phyloP scores from a whole-genome alignment of 805 yeast species.

The Brettanomyces custersianus region DNA sequence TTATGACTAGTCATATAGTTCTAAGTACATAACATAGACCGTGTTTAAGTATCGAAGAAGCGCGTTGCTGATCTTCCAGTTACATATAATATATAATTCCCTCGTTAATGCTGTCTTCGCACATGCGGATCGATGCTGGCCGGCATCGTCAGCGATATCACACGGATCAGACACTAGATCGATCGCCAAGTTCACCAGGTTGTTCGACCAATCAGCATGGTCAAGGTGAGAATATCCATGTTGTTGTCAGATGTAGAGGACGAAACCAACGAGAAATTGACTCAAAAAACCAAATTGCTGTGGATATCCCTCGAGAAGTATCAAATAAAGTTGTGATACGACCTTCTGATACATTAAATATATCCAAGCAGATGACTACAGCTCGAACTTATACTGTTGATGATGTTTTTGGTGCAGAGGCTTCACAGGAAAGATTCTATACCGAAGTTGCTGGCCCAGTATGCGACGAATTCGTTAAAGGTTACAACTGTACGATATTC shows the following conservation, averaged over 20 bases:
- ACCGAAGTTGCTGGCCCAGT: conserved; percentile 38
- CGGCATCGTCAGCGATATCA: too few species aligned
- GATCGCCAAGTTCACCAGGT: too few species aligned
- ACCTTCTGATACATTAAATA: conserved; percentile 1
- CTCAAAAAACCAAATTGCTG: conserved; percentile 38
- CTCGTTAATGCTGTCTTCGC: too few species aligned
- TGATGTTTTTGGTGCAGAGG: conserved; percentile 45
- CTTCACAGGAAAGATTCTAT: conserved; percentile 39
- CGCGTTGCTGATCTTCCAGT: too few species aligned
- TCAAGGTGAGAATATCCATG: conserved; percentile 39
- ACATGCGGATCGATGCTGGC: too few species aligned
- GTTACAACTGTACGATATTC: conserved; percentile 45
- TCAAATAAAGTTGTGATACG: not conserved
- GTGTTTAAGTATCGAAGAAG: too few species aligned
- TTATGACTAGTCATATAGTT: too few species aligned
- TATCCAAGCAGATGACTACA: conserved; percentile 8
- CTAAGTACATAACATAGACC: too few species aligned
- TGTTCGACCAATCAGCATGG: too few species aligned
- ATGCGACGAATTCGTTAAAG: conserved; percentile 39
- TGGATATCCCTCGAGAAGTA: conserved; percentile 28
- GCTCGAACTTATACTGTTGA: conserved; percentile 40
- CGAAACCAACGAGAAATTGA: conserved; percentile 35
- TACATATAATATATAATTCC: too few species aligned
- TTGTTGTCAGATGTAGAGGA: conserved; percentile 47
- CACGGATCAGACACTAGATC: too few species aligned